A percentile compares a stretch with the other conserved stretches of the same genome.
phyloP scores from a whole-genome alignment of 2,329 filamentous ascomycete genomes.

The Stagonosporopsis tanaceti region DNA sequence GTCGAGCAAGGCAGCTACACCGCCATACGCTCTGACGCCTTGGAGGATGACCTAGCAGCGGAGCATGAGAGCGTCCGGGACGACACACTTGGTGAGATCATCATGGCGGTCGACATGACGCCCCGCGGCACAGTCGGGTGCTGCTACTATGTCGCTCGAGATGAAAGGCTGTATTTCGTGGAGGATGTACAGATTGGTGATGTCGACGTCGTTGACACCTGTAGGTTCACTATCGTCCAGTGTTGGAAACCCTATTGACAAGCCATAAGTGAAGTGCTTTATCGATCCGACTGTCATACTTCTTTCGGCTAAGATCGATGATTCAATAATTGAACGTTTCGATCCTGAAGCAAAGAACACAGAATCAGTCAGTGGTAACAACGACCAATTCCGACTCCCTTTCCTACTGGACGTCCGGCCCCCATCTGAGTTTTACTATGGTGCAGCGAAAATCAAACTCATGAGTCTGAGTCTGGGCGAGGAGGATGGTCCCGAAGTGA shows the following conservation, averaged over 20 bases:
- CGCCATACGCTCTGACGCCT: constrained; percentile 11
- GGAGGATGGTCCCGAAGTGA: constrained; percentile 57
- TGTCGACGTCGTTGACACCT: constrained; percentile 64
- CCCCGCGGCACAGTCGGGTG: constrained; percentile 79
- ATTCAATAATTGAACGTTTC: constrained; percentile 55
- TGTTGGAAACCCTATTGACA: not conserved
- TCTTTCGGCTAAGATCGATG: constrained; percentile 64
- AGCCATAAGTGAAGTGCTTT: constrained; percentile 63
- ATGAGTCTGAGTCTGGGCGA: constrained; percentile 64
- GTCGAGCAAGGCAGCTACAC: constrained; percentile 4
- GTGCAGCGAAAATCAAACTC: constrained; percentile 72
- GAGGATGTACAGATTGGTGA: constrained; percentile 76
- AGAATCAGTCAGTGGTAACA: constrained; percentile 40
- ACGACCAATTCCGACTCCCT: constrained; percentile 61
- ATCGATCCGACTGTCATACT: constrained; percentile 69
- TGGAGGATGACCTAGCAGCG: not conserved
- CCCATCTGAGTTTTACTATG: constrained; percentile 75
- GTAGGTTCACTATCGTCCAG: constrained; percentile 41
- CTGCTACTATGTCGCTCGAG: constrained; percentile 77
- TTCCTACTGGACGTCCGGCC: constrained; percentile 73
- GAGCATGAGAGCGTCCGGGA: constrained; percentile 47
- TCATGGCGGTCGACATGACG: constrained; percentile 82
- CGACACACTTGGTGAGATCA: constrained; percentile 69
- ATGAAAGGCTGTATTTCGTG: constrained; percentile 76
- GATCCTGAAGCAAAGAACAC: constrained; percentile 53